phyloP scores from a whole-genome alignment of 2,329 filamentous ascomycete species.

The Exophiala alcalophila region DNA sequence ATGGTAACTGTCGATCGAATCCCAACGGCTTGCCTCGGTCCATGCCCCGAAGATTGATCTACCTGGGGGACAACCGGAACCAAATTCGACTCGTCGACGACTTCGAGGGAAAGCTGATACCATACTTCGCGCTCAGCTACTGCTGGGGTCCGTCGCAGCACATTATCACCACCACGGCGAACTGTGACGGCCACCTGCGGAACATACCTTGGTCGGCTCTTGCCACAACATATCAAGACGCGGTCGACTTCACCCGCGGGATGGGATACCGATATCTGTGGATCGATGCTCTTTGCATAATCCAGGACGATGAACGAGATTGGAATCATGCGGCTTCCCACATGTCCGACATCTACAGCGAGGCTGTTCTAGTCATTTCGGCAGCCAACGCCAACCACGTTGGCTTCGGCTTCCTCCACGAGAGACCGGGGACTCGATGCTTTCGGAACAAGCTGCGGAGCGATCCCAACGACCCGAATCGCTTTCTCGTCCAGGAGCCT shows the following conservation, averaged over 20 bases:
- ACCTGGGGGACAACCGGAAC: constrained; percentile 3
- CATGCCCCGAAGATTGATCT: constrained; percentile 8
- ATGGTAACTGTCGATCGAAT: background rate
- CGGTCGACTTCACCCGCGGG: constrained; percentile 10
- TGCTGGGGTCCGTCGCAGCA: constrained; percentile 14
- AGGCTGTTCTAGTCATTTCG: constrained; percentile 19
- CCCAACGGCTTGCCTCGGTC: background rate
- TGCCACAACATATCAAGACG: constrained; percentile 14
- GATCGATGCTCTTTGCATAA: constrained; percentile 25
- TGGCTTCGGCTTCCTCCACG: constrained; percentile 9
- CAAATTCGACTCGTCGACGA: constrained; percentile 3
- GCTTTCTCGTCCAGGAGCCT: background rate
- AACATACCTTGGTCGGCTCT: constrained; percentile 4
- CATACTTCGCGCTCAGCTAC: constrained; percentile 18
- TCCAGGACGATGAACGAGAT: constrained; percentile 19
- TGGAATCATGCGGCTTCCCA: constrained; percentile 14
- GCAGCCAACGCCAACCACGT: constrained; percentile 12
- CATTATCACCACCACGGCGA: constrained; percentile 8
- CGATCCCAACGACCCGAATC: constrained; percentile 5
- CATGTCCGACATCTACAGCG: constrained; percentile 17
- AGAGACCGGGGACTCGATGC: constrained; percentile 8
- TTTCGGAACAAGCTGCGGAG: constrained; percentile 6
- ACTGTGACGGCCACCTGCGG: background rate
- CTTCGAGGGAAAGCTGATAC: constrained; percentile 1
- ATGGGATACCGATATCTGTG: constrained; percentile 16